Percentiles rank a stretch among this genome's conserved stretches.
These are phyloP conservation scores for Cyclanthera cordifolia DNA, from an alignment of 306 rosid species.

Conservation along the genomic window DNA sequence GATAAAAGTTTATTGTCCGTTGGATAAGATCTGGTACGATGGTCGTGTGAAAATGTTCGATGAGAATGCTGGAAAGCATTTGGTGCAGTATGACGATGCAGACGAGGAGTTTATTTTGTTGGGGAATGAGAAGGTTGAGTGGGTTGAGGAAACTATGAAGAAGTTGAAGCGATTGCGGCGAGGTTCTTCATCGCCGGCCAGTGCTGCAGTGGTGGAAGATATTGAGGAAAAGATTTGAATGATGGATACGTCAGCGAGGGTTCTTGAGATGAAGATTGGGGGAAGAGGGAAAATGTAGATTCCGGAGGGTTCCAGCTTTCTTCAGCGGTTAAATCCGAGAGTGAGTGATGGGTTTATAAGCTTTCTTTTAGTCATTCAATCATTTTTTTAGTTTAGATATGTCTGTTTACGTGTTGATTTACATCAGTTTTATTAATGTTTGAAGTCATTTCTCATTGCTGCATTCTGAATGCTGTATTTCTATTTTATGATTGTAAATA, in stretches of 20 bases:
- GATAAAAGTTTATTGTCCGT: conserved; percentile 70
- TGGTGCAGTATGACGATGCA: conserved; percentile 54
- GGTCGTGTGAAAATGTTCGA: conserved; percentile 55
- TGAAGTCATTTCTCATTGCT: too few species aligned
- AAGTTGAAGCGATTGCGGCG: conserved; percentile 42
- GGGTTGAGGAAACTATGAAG: conserved; percentile 30
- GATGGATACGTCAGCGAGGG: conserved; percentile 44
- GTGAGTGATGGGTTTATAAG: conserved; percentile 23
- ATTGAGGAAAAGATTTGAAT: conserved; percentile 20
- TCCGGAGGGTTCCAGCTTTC: too few species aligned
- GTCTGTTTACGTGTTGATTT: too few species aligned
- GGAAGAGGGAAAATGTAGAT: conserved; percentile 38
- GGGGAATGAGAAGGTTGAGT: conserved; percentile 52
- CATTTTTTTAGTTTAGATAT: too few species aligned
- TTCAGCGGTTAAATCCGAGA: too few species aligned
- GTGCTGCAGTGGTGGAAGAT: conserved; percentile 16
- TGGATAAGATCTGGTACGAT: conserved; percentile 70
- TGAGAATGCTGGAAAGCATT: conserved; percentile 32
- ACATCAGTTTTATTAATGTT: too few species aligned
- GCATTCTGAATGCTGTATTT: too few species aligned
- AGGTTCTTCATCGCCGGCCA: conserved; percentile 4
- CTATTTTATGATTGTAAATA: too few species aligned
- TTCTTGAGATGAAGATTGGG: conserved; percentile 73
- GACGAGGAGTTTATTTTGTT: conserved; percentile 59
- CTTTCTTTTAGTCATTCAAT: too few species aligned